Base-by-base conservation (phyloP, 176 grass and related monocot species). In the Thalia dealbata region DNA sequence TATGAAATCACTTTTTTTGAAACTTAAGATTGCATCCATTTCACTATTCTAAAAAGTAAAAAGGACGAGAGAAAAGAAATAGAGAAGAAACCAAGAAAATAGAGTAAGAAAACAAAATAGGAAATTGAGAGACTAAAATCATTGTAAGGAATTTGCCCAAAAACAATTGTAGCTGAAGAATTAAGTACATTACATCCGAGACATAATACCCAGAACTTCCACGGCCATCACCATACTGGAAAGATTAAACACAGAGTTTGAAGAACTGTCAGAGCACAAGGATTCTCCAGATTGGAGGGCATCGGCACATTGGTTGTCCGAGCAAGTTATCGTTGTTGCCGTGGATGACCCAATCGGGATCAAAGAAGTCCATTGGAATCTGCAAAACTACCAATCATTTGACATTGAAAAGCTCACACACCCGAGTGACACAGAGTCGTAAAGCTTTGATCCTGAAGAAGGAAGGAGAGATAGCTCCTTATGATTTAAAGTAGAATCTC, bases 161-260 rank as follows among this genome's bases (percentile, higher is more conserved):
- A 96, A 85, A 96, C 78, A 69, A 96, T 79, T 52, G 84, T 83
- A 6, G 92, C 84, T 1, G 92, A 96, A 73, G 89, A 96, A 88
- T 96, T 96, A 96, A 96, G 82, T 86, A 80, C 73, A 96, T 76
- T 4, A 80, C 87, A 73, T 96, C 92, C 6, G 86, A 86, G 14
- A 96, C 86, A 48, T 96, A 96, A 75, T 82, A 96, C 21, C 92
- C 92, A 50, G 92, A 87, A 27, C 89, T 96, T 35, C 89, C 86
- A 83, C 92, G 92, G 30, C 89, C 92, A 73, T 96, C 92, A 50
- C 92, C 92, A 67, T 96, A 96, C 65, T 88, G 91, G 73, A 92
- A 92, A 81, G 92, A 81, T 69, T 96, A 96, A 73, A 78, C 75
- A 11, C 92, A 63, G 78, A 79, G 70, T 61, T 84, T 42, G 83